phyloP scores from a whole-genome alignment of 108 stramenopile species.

The Skeletonema tropicum region DNA sequence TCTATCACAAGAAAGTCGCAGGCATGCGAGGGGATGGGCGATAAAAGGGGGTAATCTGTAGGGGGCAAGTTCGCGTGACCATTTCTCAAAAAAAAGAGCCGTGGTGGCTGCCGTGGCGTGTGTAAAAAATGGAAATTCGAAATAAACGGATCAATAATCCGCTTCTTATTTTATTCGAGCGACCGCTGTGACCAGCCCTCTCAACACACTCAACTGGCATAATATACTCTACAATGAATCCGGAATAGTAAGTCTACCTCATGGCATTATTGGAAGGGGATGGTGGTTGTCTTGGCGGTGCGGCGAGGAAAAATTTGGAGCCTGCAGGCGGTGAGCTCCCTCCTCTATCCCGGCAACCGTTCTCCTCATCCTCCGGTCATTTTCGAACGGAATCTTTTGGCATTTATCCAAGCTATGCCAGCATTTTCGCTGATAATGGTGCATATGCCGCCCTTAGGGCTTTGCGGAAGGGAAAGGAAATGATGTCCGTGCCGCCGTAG shows the following conservation, averaged over 20 bases:
- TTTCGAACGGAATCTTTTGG: slow-evolving; percentile 1
- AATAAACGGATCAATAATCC: not conserved
- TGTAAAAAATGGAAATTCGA: too few relatives aligned
- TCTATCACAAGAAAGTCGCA: too few relatives aligned
- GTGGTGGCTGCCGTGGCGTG: too few relatives aligned
- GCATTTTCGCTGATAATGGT: not conserved
- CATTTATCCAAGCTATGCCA: too few relatives aligned
- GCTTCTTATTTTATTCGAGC: not conserved
- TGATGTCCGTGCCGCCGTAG: not conserved
- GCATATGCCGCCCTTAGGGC: not conserved
- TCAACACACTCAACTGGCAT: too few relatives aligned
- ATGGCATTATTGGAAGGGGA: not conserved
- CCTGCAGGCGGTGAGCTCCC: not conserved
- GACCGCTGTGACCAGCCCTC: too few relatives aligned
- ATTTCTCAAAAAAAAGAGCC: too few relatives aligned
- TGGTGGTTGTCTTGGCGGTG: not conserved
- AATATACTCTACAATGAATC: not conserved
- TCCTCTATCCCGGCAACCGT: not conserved
- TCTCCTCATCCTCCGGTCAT: not conserved
- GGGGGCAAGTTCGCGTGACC: too few relatives aligned
- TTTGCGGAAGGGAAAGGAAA: not conserved
- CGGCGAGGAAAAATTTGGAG: not conserved
- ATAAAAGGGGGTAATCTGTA: too few relatives aligned
- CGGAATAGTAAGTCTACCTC: not conserved
- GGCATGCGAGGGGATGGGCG: too few relatives aligned